A percentile compares a stretch with the other conserved stretches of the same genome.
Evolutionary conservation across 371 early-diverging fungal genomes (phyloP).

Genomic region (Haplosporangium sp.): DNA sequence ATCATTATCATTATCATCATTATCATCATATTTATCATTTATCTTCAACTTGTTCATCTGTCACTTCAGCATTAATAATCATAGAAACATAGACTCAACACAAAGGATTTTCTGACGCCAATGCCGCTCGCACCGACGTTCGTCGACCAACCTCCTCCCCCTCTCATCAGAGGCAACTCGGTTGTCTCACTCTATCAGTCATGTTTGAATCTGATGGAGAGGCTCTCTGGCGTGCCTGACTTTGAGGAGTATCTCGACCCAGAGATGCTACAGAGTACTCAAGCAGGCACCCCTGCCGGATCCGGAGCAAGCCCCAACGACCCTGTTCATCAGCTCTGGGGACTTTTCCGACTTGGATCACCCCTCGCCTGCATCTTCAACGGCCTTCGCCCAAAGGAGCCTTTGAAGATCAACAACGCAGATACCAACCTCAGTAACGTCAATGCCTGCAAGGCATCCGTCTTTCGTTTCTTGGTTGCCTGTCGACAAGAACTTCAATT

Average conservation of each 20-base stretch:
- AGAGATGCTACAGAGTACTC: constrained; percentile 52
- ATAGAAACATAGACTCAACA: constrained; percentile 51
- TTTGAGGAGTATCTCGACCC: constrained; percentile 68
- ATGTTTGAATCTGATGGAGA: constrained; percentile 69
- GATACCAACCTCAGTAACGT: constrained; percentile 72
- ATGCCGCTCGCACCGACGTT: constrained; percentile 41
- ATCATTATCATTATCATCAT: too few species aligned
- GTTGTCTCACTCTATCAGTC: constrained; percentile 73
- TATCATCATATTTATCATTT: too few species aligned
- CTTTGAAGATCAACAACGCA: constrained; percentile 63
- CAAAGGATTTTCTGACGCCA: constrained; percentile 3
- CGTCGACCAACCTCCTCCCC: constrained; percentile 53
- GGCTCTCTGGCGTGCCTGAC: constrained; percentile 68
- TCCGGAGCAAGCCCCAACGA: constrained; percentile 61
- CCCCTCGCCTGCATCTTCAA: constrained; percentile 70
- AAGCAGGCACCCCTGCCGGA: constrained; percentile 50
- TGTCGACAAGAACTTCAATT: constrained; percentile 76
- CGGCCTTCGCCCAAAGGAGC: constrained; percentile 60
- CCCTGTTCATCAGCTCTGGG: constrained; percentile 89
- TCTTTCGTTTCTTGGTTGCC: constrained; percentile 83
- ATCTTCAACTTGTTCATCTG: neutral
- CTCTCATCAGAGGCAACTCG: constrained; percentile 48
- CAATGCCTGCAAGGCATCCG: constrained; percentile 86
- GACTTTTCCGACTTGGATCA: constrained; percentile 89
- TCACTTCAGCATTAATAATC: constrained; percentile 42